Conservation (phyloP, 768 basidiomycete species). For the Imleria badia region DNA sequence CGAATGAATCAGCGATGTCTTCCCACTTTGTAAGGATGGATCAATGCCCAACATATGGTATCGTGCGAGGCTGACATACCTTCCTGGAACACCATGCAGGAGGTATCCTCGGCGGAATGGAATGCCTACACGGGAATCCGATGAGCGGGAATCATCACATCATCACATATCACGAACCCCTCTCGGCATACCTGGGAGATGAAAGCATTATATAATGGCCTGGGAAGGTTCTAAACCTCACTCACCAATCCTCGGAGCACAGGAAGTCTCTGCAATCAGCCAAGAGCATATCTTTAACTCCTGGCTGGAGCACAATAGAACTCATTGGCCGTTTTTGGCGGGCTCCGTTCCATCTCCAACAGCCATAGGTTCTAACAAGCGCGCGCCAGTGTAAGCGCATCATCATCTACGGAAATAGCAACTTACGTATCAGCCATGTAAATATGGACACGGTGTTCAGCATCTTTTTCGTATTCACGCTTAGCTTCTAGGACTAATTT, state of each 20-base stretch:
- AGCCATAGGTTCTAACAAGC: conserved; percentile 56
- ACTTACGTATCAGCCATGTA: conserved; percentile 87
- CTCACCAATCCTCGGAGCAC: conserved; percentile 81
- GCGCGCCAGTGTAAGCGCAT: conserved; percentile 1
- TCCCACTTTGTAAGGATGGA: conserved; percentile 52
- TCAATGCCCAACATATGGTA: conserved; percentile 12
- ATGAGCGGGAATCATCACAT: conserved; percentile 22
- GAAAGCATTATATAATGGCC: conserved; percentile 16
- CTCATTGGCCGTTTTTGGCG: conserved; percentile 89
- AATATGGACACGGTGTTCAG: conserved; percentile 86
- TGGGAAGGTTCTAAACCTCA: conserved; percentile 23
- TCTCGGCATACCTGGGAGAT: conserved; percentile 76
- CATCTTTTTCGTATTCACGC: conserved; percentile 87
- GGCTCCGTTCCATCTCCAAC: conserved; percentile 89
- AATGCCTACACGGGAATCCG: conserved; percentile 52
- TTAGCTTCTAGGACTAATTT: conserved; percentile 85
- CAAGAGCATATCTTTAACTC: conserved; percentile 88
- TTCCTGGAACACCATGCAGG: conserved; percentile 82
- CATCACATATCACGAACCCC: conserved; percentile 52
- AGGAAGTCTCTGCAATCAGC: conserved; percentile 86
- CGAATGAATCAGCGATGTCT: conserved; percentile 84
- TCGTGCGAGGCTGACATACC: conserved; percentile 40
- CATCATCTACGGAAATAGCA: conserved; percentile 7
- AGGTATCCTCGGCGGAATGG: conserved; percentile 87
- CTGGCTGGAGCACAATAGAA: conserved; percentile 88